Evolutionary conservation across 768 basidiomycete genomes (phyloP).

Genomic region (Glaciozyma martinii): DNA sequence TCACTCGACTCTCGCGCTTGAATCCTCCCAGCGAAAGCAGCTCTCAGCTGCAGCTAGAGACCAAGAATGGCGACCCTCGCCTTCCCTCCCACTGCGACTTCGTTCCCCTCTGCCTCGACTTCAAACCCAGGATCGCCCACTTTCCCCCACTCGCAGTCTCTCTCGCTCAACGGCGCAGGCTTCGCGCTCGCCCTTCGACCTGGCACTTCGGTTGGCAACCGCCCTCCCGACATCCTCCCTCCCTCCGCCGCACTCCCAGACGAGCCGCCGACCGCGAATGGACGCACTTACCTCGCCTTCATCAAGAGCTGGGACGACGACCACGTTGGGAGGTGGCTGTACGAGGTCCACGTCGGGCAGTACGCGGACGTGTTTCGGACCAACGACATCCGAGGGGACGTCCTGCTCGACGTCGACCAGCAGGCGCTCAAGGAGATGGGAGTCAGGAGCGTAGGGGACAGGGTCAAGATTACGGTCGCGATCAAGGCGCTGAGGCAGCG

Average conservation of each 20-base stretch:
- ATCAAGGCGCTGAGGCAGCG: slow-evolving; percentile 67
- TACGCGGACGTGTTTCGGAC: slow-evolving; percentile 56
- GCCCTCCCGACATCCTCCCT: not conserved
- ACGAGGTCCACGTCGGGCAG: slow-evolving; percentile 45
- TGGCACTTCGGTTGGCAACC: slow-evolving; percentile 3
- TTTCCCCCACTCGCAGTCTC: slow-evolving; percentile 13
- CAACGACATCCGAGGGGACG: slow-evolving; percentile 86
- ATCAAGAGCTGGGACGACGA: slow-evolving; percentile 38
- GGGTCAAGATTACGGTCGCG: slow-evolving; percentile 74
- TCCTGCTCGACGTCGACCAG: slow-evolving; percentile 86
- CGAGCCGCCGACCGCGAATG: not conserved
- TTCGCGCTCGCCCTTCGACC: slow-evolving; percentile 15
- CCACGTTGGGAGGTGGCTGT: slow-evolving; percentile 59
- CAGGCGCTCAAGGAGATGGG: slow-evolving; percentile 81
- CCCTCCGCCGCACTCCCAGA: not conserved
- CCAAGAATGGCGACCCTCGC: too few species aligned
- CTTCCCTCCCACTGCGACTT: too few species aligned
- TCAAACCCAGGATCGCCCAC: slow-evolving; percentile 6
- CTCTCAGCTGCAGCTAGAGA: too few species aligned
- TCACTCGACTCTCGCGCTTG: too few species aligned
- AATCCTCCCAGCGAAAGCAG: too few species aligned
- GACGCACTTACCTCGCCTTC: slow-evolving; percentile 34
- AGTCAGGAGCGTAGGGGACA: slow-evolving; percentile 74
- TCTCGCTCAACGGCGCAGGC: slow-evolving; percentile 11
- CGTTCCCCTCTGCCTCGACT: not conserved